Conservation (phyloP, 805 yeast genomes). For the Saccharomycopsis olivae region DNA sequence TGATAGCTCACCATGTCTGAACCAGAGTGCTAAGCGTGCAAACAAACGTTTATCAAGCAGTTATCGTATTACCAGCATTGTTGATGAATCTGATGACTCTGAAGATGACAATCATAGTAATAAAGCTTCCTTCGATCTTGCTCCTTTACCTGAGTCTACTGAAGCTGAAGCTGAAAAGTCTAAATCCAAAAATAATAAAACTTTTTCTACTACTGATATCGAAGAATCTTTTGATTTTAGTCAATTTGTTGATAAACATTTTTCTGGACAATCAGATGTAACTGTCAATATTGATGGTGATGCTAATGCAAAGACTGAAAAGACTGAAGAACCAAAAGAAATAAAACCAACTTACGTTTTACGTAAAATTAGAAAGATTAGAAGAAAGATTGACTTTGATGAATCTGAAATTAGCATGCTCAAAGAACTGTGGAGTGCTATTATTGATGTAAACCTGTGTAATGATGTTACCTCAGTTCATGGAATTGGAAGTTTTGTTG, state of each 20-base stretch:
- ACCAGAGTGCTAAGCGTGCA: too few species aligned
- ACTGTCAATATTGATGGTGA: constrained; percentile 1
- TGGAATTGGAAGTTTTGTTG: too few species aligned
- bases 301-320: not conserved
- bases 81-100: too few species aligned
- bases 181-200: too few species aligned
- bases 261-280: not conserved
- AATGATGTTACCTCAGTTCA: not conserved
- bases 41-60: too few species aligned
- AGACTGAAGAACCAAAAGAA: not conserved
- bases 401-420: constrained; percentile 5
- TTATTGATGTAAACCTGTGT: not conserved
- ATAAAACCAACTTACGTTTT: not conserved
- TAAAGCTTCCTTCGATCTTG: too few species aligned
- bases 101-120: too few species aligned
- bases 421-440: constrained; percentile 11
- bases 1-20: constrained; percentile 9
- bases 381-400: constrained; percentile 7
- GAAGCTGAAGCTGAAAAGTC: not conserved
- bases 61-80: too few species aligned
- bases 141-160: too few species aligned
- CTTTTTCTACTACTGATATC: not conserved
- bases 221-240: constrained; percentile 1
- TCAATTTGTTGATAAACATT: constrained; percentile 6
- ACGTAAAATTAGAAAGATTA: constrained; percentile 11